Evolutionary conservation across 2,329 filamentous ascomycete species (phyloP).

Genomic region (Fusarium bactridioides): DNA sequence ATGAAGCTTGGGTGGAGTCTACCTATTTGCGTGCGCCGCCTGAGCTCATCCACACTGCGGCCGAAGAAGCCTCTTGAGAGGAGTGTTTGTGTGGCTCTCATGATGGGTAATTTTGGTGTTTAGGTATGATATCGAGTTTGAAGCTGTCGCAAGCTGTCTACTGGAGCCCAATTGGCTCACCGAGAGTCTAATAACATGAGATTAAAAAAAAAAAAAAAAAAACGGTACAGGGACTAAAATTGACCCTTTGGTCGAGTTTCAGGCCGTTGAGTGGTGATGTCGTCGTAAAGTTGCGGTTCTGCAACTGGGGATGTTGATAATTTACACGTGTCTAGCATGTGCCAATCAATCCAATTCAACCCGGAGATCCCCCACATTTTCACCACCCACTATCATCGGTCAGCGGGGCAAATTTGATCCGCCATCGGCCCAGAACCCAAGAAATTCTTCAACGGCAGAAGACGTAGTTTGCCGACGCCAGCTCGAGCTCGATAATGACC

Average conservation of each 20-base stretch:
- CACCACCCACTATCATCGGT: neutral
- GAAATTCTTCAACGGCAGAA: constrained; percentile 36
- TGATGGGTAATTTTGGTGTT: constrained; percentile 40
- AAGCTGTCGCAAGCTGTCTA: constrained; percentile 16
- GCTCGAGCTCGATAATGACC: constrained; percentile 38
- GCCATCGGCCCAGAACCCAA: constrained; percentile 32
- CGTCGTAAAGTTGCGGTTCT: constrained; percentile 4
- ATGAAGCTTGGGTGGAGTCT: neutral
- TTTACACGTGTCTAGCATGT: constrained; percentile 24
- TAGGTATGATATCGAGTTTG: neutral
- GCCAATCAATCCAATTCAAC: neutral
- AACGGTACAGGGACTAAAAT: neutral
- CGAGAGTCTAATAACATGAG: constrained; percentile 36
- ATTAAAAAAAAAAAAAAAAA: neutral
- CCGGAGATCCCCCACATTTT: neutral
- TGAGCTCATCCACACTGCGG: constrained; percentile 68
- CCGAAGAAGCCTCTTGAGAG: constrained; percentile 63
- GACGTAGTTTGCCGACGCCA: constrained; percentile 1
- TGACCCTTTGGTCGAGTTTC: neutral
- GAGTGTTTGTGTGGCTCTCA: constrained; percentile 56
- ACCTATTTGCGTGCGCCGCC: constrained; percentile 65
- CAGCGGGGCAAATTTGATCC: constrained; percentile 33
- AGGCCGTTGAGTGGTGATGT: neutral
- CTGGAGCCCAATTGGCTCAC: constrained; percentile 44
- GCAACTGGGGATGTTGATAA: neutral